Conservation (phyloP, 225 moss, liverwort and hornwort genomes). For the Anthoceros angustus region DNA sequence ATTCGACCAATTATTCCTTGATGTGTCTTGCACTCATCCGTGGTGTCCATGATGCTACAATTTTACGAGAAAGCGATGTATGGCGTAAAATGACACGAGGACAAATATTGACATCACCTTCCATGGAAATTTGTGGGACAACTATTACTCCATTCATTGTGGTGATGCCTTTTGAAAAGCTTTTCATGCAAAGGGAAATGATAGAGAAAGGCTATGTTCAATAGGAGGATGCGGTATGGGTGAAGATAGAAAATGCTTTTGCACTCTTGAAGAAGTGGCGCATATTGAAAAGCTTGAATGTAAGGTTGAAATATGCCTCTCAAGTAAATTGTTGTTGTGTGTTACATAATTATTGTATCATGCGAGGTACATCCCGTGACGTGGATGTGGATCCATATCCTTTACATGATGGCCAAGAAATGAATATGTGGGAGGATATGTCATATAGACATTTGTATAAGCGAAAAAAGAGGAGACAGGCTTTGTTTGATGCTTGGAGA, state of each 20-base stretch:
- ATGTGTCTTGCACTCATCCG: no score
- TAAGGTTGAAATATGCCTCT: not conserved
- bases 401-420: not conserved
- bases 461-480: no score
- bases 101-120: not conserved
- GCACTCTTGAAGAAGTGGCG: not conserved
- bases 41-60: not conserved
- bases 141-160: not conserved
- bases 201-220: not conserved
- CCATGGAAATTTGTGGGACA: not conserved
- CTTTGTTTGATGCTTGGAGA: no score
- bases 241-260: conserved; percentile 7
- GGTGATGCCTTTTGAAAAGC: no score
- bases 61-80: not conserved
- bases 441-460: no score
- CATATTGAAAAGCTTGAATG: conserved; percentile 1
- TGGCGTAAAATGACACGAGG: not conserved
- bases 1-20: no score
- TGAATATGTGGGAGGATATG: not conserved
- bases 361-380: not conserved
- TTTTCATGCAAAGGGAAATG: not conserved
- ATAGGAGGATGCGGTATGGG: not conserved
- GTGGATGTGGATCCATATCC: not conserved
- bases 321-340: conserved; percentile 3
- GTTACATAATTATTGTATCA: conserved; percentile 1